Percentiles rank a stretch among this genome's conserved stretches.
Conservation (phyloP, 1,284 basidiomycete genomes). For the Ceratobasidium sp. region DNA sequence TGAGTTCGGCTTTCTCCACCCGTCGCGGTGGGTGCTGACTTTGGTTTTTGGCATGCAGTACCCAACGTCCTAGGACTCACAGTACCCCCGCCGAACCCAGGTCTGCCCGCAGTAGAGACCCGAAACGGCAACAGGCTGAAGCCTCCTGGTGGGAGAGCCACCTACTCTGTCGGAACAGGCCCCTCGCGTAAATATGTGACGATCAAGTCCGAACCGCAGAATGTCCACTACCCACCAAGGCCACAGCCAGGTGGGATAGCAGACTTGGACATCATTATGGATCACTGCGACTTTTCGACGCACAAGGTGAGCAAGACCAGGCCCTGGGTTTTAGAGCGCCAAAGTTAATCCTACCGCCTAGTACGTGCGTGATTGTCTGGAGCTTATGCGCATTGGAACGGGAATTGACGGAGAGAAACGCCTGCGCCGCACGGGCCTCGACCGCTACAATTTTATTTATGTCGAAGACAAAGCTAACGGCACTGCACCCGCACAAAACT, state of each 20-base stretch:
- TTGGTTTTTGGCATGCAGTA: constrained; percentile 61
- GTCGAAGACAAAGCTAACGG: constrained; percentile 62
- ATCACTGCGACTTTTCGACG: constrained; percentile 86
- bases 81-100: constrained; percentile 72
- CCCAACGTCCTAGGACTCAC: constrained; percentile 75
- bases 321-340: constrained; percentile 39
- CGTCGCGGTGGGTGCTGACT: constrained; percentile 29
- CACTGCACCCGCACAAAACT: constrained; percentile 52
- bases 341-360: constrained; percentile 52
- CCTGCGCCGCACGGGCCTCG: constrained; percentile 67
- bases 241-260: constrained; percentile 83
- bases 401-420: constrained; percentile 71
- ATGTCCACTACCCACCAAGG: constrained; percentile 81
- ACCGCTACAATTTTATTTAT: constrained; percentile 74
- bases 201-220: constrained; percentile 65
- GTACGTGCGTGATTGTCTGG: constrained; percentile 82
- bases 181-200: constrained; percentile 81
- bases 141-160: constrained; percentile 47
- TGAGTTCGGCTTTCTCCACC: constrained; percentile 54
- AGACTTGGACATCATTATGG: constrained; percentile 88
- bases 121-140: constrained; percentile 50
- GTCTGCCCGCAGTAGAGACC: constrained; percentile 64
- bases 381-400: constrained; percentile 73
- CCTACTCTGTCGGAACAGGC: constrained; percentile 68
- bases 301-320: constrained; percentile 68